Evolutionary conservation across 2,329 filamentous ascomycete species (phyloP).

Genomic region (Sporothrix phasma): DNA sequence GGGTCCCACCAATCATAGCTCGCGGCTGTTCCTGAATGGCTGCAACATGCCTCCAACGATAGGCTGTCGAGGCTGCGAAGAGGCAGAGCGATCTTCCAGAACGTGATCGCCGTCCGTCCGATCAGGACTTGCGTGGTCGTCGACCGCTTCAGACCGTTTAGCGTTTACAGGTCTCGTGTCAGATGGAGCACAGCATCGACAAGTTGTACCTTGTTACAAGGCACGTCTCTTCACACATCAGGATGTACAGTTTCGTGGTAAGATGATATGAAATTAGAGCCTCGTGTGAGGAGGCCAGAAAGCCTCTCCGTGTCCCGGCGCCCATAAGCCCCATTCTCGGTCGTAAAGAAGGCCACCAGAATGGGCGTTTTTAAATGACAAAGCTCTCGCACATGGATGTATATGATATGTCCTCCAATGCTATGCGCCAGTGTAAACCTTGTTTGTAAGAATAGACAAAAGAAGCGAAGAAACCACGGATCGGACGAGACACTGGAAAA

Average conservation of each 20-base stretch:
- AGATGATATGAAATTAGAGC: constrained; percentile 8
- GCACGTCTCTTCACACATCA: neutral
- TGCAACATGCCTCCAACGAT: neutral
- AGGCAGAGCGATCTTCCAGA: neutral
- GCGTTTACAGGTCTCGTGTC: too few species aligned
- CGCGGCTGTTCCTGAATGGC: neutral
- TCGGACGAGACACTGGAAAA: neutral
- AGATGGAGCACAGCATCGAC: neutral
- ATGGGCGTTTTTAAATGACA: neutral
- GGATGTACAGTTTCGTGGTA: neutral
- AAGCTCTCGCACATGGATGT: constrained; percentile 11
- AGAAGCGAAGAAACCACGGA: neutral
- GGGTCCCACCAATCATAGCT: neutral
- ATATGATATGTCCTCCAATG: constrained; percentile 17
- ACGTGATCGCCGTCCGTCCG: neutral
- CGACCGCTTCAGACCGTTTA: too few species aligned
- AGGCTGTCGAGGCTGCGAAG: neutral
- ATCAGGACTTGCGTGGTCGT: too few species aligned
- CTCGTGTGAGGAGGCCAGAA: neutral
- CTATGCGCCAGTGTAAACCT: constrained; percentile 16
- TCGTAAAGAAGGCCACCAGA: constrained; percentile 7
- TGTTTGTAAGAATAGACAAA: constrained; percentile 1
- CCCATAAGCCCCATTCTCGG: constrained; percentile 9
- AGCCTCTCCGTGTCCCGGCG: neutral
- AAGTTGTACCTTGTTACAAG: neutral